Base-by-base conservation (phyloP, 495 filamentous ascomycete species). In the Saxophila tyrrhenica region DNA sequence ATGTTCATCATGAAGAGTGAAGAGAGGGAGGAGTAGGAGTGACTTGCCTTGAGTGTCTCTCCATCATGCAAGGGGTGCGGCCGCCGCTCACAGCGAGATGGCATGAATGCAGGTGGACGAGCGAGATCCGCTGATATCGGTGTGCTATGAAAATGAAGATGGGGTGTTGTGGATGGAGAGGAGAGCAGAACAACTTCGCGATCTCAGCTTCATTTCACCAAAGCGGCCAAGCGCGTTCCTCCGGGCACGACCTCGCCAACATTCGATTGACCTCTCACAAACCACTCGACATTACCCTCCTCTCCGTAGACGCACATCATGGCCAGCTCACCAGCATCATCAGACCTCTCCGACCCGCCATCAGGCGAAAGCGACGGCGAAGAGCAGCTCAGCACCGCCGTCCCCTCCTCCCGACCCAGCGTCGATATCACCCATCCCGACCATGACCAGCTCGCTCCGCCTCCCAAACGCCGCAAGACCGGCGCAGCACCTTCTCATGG, bases 381-480 rank as follows among this genome's bases (percentile, higher is more conserved):
- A 16, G 60, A 63, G 23, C 54, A 43, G 48, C 58, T 62, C 58
- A 62, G 60, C 52, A 56, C 51, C 54, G 61, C 61, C 41, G 53
- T 38, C 25, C 57, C 56, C 48, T 55, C 52, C 46, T 61, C 62
- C 48, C 64, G 55, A 39, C 53, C 55, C 45, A 60, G 57, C 60
- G 60, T 54, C 25, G 59, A 64, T 42, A 53, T 47, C 29, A 57
- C 54, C 56, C 51, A 23, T 7, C 52, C 50, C 47, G 56, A 66
- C 59, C 54, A 58, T 48, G 60, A 61, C 42, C 48, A 52, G 53
- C 48, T 43, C 29, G 29, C 29, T 35, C 70, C 65, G 10, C 70
- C 70, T 11, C 35, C 58, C 50, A 73, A 73, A 63, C 69, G 70
- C 5, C 62, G 59, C 29, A 65, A 62, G 49, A 66, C 61, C 11